A percentile compares a stretch with the other conserved stretches of the same genome.
These are phyloP conservation scores for Jamesozyma piceae DNA, from an alignment of 805 yeast species.

Conservation along the genomic window DNA sequence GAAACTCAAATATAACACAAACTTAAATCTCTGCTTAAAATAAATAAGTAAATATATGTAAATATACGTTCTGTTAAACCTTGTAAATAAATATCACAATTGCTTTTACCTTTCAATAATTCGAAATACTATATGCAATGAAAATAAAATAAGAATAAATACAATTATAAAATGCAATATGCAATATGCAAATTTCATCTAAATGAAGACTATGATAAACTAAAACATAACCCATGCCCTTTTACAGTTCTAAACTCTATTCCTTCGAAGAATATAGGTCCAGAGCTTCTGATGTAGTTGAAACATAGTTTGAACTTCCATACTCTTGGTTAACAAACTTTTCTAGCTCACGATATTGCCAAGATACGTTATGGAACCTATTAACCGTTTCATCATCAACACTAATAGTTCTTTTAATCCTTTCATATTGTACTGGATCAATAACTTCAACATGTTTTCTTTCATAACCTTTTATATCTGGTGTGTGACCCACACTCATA, in stretches of 20 bases:
- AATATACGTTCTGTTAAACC: neutral
- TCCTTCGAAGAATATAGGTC: neutral
- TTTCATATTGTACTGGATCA: constrained; percentile 19
- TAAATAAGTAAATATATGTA: too few species aligned
- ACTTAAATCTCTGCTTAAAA: too few species aligned
- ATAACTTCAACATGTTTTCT: constrained; percentile 36
- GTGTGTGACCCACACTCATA: constrained; percentile 78
- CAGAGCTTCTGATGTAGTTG: neutral
- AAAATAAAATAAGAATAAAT: too few species aligned
- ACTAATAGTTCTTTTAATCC: constrained; percentile 24
- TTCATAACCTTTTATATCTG: constrained; percentile 39
- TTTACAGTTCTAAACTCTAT: neutral
- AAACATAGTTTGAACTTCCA: neutral
- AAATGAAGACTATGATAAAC: too few species aligned
- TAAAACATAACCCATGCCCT: too few species aligned
- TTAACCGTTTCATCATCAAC: constrained; percentile 17
- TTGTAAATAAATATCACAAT: neutral
- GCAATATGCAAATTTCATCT: too few species aligned
- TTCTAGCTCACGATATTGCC: constrained; percentile 23
- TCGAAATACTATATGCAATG: neutral
- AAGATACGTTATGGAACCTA: constrained; percentile 15
- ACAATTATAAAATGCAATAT: neutral
- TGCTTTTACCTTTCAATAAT: too few species aligned
- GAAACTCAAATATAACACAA: neutral
- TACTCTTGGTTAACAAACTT: constrained; percentile 8